Percentiles rank a stretch among this genome's conserved stretches.
Evolutionary conservation across 805 yeast genomes (phyloP).

Genomic region (Nakazawaea sp.): DNA sequence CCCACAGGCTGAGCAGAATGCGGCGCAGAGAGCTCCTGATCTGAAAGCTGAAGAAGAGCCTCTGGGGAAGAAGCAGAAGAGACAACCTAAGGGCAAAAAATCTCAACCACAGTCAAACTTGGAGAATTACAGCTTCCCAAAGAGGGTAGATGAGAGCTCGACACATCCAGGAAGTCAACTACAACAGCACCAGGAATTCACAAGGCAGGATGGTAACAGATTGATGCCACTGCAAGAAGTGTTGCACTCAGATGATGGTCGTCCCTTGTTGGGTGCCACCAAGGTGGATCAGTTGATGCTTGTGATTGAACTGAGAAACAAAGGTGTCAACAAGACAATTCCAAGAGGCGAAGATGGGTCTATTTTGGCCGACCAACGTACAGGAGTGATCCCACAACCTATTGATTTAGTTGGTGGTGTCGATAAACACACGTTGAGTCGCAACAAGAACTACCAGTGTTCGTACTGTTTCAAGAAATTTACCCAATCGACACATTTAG

Average conservation of each 20-base stretch:
- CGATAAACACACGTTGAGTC: conserved; percentile 46
- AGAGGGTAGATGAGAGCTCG: conserved; percentile 5
- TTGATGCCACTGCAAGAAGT: conserved; percentile 41
- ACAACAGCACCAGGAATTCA: conserved; percentile 16
- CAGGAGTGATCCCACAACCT: conserved; percentile 43
- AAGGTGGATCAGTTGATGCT: conserved; percentile 89
- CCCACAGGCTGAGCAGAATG: background rate
- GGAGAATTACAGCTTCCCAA: conserved; percentile 7
- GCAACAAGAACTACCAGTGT: conserved; percentile 58
- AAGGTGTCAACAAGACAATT: conserved; percentile 61
- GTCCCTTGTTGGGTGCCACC: conserved; percentile 77
- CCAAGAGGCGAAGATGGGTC: conserved; percentile 66
- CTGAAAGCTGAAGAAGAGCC: conserved; percentile 9
- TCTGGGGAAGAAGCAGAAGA: conserved; percentile 9
- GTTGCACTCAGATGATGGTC: conserved; percentile 48
- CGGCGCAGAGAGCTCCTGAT: background rate
- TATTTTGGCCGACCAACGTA: conserved; percentile 38
- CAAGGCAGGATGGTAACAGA: conserved; percentile 14
- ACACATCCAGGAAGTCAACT: conserved; percentile 10
- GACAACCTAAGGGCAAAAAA: conserved; percentile 4
- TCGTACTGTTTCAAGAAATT: conserved; percentile 74
- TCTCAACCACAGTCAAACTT: no score
- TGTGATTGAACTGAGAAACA: conserved; percentile 81
- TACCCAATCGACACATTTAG: conserved; percentile 86
- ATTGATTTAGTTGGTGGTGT: conserved; percentile 74